A percentile compares a stretch with the other conserved stretches of the same genome.
Evolutionary conservation across 345 rosid genomes (phyloP).

Genomic region (Eucalyptus urophylla): DNA sequence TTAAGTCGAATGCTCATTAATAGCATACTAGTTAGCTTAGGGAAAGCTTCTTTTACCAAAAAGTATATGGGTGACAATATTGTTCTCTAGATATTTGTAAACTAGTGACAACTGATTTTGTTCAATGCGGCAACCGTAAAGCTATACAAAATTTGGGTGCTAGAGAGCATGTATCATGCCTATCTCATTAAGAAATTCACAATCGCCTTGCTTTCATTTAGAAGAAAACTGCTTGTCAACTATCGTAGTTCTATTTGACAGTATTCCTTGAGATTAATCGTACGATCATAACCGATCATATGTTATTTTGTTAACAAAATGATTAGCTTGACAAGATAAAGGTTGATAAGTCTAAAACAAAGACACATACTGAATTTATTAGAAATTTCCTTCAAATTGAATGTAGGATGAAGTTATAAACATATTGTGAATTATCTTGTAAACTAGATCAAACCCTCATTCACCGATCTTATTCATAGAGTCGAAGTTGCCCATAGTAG

Average conservation of each 20-base stretch:
- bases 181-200: slow-evolving; percentile 51
- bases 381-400: neutral
- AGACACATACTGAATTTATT: neutral
- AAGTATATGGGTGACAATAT: slow-evolving; percentile 39
- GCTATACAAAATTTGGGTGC: slow-evolving; percentile 52
- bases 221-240: slow-evolving; percentile 59
- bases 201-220: slow-evolving; percentile 60
- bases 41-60: slow-evolving; percentile 18
- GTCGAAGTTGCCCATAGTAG: slow-evolving; percentile 66
- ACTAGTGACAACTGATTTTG: slow-evolving; percentile 45
- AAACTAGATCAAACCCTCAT: slow-evolving; percentile 87
- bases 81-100: slow-evolving; percentile 50
- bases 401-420: neutral
- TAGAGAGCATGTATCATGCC: slow-evolving; percentile 63
- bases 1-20: neutral
- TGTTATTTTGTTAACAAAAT: neutral
- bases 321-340: neutral
- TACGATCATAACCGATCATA: neutral
- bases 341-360: neutral
- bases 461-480: slow-evolving; percentile 73
- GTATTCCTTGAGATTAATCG: slow-evolving; percentile 17
- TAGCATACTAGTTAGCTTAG: neutral
- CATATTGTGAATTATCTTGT: slow-evolving; percentile 34
- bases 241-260: slow-evolving; percentile 31
- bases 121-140: slow-evolving; percentile 45